Percentiles rank a stretch among this genome's conserved stretches.
phyloP scores from a whole-genome alignment of 208 protist species.

The Leishmania lainsoni region DNA sequence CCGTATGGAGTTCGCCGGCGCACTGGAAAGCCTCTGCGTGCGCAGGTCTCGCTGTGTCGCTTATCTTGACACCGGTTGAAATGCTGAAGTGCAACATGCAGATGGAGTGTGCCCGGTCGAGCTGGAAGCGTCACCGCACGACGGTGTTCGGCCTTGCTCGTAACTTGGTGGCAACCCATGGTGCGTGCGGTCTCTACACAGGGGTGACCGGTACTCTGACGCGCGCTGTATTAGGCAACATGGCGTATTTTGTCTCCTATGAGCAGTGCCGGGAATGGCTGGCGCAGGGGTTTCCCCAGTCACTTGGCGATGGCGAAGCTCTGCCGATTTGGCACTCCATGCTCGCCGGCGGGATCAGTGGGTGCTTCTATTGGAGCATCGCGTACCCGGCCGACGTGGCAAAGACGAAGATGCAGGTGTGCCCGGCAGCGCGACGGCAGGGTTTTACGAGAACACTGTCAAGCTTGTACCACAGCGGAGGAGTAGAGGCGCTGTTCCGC shows the following conservation, averaged over 20 bases:
- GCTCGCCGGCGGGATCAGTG: constrained; percentile 76
- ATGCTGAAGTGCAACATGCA: constrained; percentile 76
- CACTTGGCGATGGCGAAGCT: constrained; percentile 17
- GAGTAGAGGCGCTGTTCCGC: constrained; percentile 59
- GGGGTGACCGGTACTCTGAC: constrained; percentile 62
- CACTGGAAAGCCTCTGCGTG: constrained; percentile 40
- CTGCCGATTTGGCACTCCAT: constrained; percentile 49
- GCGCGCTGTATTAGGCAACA: constrained; percentile 75
- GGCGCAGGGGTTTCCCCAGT: constrained; percentile 18
- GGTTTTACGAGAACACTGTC: constrained; percentile 35
- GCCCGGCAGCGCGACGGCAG: constrained; percentile 24
- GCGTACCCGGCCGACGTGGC: constrained; percentile 86
- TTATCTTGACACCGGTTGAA: constrained; percentile 74
- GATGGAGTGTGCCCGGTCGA: constrained; percentile 25
- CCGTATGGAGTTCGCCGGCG: constrained; percentile 27
- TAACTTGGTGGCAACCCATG: constrained; percentile 8
- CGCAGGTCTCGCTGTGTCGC: constrained; percentile 57
- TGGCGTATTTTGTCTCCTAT: constrained; percentile 81
- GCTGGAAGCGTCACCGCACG: constrained; percentile 19
- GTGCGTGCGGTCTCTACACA: constrained; percentile 57
- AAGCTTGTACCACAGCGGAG: constrained; percentile 45
- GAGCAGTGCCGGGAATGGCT: constrained; percentile 51
- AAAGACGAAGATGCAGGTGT: constrained; percentile 86
- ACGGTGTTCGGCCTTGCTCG: constrained; percentile 19
- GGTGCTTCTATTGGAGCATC: constrained; percentile 76